Evolutionary conservation across 768 basidiomycete species (phyloP).

Genomic region (Termitomyces titanicus): DNA sequence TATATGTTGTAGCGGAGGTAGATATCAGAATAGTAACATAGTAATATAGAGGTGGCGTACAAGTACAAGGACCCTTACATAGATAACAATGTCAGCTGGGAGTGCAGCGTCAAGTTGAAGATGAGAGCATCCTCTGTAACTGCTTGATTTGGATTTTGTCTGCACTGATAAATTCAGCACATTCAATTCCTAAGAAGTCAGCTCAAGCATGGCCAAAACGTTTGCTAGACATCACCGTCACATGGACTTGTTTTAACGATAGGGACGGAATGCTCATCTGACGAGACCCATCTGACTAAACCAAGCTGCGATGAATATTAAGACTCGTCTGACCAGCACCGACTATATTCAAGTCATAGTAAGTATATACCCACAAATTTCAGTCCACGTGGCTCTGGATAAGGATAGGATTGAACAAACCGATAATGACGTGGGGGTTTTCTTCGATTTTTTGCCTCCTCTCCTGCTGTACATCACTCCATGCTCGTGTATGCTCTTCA

Average conservation of each 20-base stretch:
- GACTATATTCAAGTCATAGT: conserved; percentile 40
- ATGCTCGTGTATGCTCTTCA: conserved; percentile 31
- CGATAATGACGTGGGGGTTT: conserved; percentile 35
- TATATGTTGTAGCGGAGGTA: too few relatives aligned
- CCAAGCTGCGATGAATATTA: conserved; percentile 54
- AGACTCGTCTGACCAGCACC: conserved; percentile 64
- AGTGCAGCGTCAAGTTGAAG: conserved; percentile 37
- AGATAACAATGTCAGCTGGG: conserved; percentile 42
- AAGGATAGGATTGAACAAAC: conserved; percentile 19
- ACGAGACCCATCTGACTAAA: conserved; percentile 54
- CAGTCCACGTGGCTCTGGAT: not conserved
- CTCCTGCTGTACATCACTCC: conserved; percentile 29
- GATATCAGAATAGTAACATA: too few relatives aligned
- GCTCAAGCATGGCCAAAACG: not conserved
- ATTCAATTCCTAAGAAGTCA: conserved; percentile 34
- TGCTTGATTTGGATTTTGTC: conserved; percentile 60
- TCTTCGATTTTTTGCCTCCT: conserved; percentile 33
- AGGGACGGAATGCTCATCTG: conserved; percentile 48
- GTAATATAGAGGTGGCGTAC: not conserved
- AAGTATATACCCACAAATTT: too few relatives aligned
- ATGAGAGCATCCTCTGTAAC: conserved; percentile 30
- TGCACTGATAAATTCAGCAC: conserved; percentile 45
- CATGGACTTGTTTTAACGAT: conserved; percentile 54
- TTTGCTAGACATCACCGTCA: conserved; percentile 56
- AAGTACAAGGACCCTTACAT: conserved; percentile 30